A percentile compares a stretch with the other conserved stretches of the same genome.
Evolutionary conservation across 176 grass and related monocot genomes (phyloP).

Genomic region (Phragmites australis): DNA sequence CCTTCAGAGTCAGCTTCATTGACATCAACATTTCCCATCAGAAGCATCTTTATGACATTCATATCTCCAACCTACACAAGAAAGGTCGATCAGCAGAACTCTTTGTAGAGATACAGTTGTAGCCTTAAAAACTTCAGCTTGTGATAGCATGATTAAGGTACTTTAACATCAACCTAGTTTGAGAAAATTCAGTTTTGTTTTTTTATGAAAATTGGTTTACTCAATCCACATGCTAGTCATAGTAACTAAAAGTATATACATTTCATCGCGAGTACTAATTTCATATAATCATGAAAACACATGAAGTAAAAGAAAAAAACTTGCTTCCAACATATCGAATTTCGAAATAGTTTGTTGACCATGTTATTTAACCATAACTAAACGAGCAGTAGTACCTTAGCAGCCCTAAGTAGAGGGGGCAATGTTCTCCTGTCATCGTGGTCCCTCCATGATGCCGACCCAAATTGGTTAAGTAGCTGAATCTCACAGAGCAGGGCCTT

Average conservation of each 20-base stretch:
- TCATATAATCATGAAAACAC: not conserved
- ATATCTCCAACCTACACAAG: conserved; percentile 47
- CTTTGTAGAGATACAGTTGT: not conserved
- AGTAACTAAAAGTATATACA: not conserved
- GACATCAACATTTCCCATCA: conserved; percentile 52
- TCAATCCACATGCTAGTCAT: not conserved
- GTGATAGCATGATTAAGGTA: not conserved
- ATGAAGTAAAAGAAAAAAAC: not conserved
- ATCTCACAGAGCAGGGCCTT: conserved; percentile 55
- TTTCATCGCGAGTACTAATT: not conserved
- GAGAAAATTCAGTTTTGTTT: not conserved
- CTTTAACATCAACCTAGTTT: conserved; percentile 3
- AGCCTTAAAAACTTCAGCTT: not conserved
- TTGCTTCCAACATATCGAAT: not conserved
- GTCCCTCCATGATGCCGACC: conserved; percentile 39
- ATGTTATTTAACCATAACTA: conserved; percentile 4
- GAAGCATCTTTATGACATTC: conserved; percentile 58
- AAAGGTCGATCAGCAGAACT: not conserved
- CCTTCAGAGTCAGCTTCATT: conserved; percentile 57
- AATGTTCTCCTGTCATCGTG: conserved; percentile 39
- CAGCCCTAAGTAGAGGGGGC: conserved; percentile 54
- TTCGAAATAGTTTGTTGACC: not conserved
- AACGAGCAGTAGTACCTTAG: conserved; percentile 35
- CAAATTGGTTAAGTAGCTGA: conserved; percentile 59
- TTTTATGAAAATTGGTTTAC: not conserved